A percentile compares a stretch with the other conserved stretches of the same genome.
phyloP scores from a whole-genome alignment of 2,329 filamentous ascomycete species.

The Nemania serpens region DNA sequence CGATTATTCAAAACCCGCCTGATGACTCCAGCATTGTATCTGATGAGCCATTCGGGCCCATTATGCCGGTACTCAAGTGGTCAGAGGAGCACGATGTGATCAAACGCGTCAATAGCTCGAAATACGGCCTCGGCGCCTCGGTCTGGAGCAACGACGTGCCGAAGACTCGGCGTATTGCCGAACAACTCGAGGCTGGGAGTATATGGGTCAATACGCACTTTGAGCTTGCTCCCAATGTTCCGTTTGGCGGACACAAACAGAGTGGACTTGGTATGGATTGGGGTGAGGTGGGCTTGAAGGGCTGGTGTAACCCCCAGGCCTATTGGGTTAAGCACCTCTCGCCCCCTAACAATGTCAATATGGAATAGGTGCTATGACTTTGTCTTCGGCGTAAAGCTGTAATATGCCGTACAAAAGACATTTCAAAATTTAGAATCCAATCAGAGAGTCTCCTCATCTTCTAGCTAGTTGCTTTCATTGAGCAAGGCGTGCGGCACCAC shows the following conservation, averaged over 20 bases:
- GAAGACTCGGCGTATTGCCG: slow-evolving; percentile 48
- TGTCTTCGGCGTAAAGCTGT: too few relatives aligned
- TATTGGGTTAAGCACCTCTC: too few relatives aligned
- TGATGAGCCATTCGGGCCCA: slow-evolving; percentile 42
- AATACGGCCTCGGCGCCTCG: slow-evolving; percentile 56
- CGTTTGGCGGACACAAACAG: slow-evolving; percentile 56
- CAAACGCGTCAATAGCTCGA: slow-evolving; percentile 52
- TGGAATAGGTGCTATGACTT: too few relatives aligned
- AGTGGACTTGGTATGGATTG: slow-evolving; percentile 56
- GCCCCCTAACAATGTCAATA: too few relatives aligned
- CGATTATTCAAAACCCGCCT: slow-evolving; percentile 34
- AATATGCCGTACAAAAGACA: too few relatives aligned
- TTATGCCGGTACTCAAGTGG: slow-evolving; percentile 50
- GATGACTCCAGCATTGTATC: slow-evolving; percentile 32
- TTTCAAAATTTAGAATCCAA: too few relatives aligned
- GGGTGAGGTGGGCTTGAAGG: slow-evolving; percentile 45
- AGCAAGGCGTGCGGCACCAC: too few relatives aligned
- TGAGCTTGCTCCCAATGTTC: slow-evolving; percentile 42
- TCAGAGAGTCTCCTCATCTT: too few relatives aligned
- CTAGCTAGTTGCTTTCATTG: too few relatives aligned
- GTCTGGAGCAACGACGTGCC: slow-evolving; percentile 53
- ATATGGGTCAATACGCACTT: slow-evolving; percentile 57
- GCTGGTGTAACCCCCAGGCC: slow-evolving; percentile 39
- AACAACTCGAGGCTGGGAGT: slow-evolving; percentile 54
- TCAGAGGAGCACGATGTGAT: slow-evolving; percentile 51